Evolutionary conservation across 306 rosid species (phyloP).

Genomic region (Lathyrus aphaca): DNA sequence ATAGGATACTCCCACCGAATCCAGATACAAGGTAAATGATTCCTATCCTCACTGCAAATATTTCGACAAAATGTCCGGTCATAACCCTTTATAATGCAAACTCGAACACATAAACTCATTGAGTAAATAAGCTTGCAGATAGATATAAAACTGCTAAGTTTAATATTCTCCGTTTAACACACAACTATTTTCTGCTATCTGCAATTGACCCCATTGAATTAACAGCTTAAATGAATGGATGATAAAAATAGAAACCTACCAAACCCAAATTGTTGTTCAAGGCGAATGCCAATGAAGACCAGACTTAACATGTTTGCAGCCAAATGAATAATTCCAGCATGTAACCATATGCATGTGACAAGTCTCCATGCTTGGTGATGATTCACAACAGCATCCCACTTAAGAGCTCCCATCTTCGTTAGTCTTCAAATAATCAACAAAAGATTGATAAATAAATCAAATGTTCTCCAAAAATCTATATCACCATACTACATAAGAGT

Average conservation of each 20-base stretch:
- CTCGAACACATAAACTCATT: not conserved
- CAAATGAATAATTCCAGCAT: constrained; percentile 85
- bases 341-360: constrained; percentile 85
- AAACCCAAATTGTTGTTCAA: constrained; percentile 88
- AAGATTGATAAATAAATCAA: not conserved
- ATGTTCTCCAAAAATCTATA: not conserved
- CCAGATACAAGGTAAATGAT: constrained; percentile 70
- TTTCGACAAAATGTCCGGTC: constrained; percentile 40
- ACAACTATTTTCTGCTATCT: not conserved
- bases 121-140: too few relatives aligned
- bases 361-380: constrained; percentile 87
- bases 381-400: constrained; percentile 58
- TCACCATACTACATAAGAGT: not conserved
- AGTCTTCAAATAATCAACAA: constrained; percentile 52
- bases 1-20: constrained; percentile 74
- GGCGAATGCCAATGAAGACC: constrained; percentile 81
- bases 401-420: constrained; percentile 78
- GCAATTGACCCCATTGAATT: not conserved
- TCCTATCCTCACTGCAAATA: constrained; percentile 74
- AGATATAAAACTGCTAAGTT: not conserved
- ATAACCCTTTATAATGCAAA: constrained; percentile 18
- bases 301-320: constrained; percentile 78
- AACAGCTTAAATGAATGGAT: not conserved
- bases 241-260: constrained; percentile 51
- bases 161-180: not conserved